A percentile compares a stretch with the other conserved stretches of the same genome.
Evolutionary conservation across 1,284 basidiomycete genomes (phyloP).

Genomic region (Ustilago cynodontis): DNA sequence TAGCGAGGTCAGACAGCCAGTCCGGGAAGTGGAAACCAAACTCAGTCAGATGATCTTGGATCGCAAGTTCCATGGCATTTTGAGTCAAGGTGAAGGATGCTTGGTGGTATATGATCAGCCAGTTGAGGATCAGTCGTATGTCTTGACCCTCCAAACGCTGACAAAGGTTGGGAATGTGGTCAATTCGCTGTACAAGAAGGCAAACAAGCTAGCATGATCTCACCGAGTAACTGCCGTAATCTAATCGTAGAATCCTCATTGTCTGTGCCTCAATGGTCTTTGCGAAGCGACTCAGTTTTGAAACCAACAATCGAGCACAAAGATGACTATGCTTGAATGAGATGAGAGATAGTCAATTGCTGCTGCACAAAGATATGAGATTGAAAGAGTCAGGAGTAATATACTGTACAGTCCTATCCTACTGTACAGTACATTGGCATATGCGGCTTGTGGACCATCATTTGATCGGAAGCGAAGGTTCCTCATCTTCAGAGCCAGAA

Average conservation of each 20-base stretch:
- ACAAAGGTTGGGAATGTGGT: constrained; percentile 92
- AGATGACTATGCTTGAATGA: too few relatives aligned
- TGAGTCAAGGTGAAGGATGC: constrained; percentile 94
- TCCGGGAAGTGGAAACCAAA: constrained; percentile 95
- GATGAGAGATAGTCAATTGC: too few relatives aligned
- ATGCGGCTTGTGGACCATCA: not conserved
- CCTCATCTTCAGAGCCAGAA: constrained; percentile 33
- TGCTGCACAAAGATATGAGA: too few relatives aligned
- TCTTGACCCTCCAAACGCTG: constrained; percentile 86
- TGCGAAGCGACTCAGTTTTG: too few relatives aligned
- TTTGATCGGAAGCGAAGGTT: constrained; percentile 19
- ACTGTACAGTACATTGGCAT: too few relatives aligned
- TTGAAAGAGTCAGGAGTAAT: too few relatives aligned
- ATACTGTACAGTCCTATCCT: too few relatives aligned
- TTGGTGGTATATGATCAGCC: constrained; percentile 88
- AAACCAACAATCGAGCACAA: too few relatives aligned
- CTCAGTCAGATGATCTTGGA: constrained; percentile 98
- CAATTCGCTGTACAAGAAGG: constrained; percentile 82
- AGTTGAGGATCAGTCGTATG: constrained; percentile 85
- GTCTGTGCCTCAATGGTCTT: too few relatives aligned
- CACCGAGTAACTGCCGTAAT: too few relatives aligned
- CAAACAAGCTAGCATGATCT: constrained; percentile 43
- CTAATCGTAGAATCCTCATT: constrained; percentile 3
- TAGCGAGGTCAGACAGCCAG: constrained; percentile 86
- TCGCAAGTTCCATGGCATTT: constrained; percentile 90